A percentile compares a stretch with the other conserved stretches of the same genome.
phyloP scores from a whole-genome alignment of 805 yeast genomes.

The Yarrowia bubula region DNA sequence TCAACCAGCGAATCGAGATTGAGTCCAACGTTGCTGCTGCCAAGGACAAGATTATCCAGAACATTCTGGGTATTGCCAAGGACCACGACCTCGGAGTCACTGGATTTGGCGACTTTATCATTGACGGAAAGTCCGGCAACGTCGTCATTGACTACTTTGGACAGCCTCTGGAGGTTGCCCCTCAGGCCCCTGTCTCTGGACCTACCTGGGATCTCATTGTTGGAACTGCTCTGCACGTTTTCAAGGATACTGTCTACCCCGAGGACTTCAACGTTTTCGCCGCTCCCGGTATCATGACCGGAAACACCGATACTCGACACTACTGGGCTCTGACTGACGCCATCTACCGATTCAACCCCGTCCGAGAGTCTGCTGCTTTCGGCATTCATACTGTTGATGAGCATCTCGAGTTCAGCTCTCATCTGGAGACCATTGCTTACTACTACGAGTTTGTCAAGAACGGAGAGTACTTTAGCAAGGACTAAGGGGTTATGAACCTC shows the following conservation, averaged over 20 bases:
- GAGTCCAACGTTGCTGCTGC: conserved; percentile 52
- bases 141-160: conserved; percentile 18
- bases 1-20: conserved; percentile 65
- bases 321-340: conserved; percentile 60
- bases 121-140: conserved; percentile 33
- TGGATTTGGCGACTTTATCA: conserved; percentile 37
- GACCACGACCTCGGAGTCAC: conserved; percentile 51
- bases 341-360: conserved; percentile 61
- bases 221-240: conserved; percentile 59
- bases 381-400: conserved; percentile 64
- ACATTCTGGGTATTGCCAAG: conserved; percentile 46
- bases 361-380: conserved; percentile 34
- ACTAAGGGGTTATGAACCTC: background rate
- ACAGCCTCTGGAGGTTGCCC: conserved; percentile 49
- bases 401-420: conserved; percentile 50
- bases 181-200: conserved; percentile 43
- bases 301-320: conserved; percentile 65
- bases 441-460: conserved; percentile 38
- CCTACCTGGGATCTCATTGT: conserved; percentile 52
- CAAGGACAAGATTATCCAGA: conserved; percentile 41
- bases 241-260: conserved; percentile 47
- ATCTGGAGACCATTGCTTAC: conserved; percentile 44
- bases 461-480: conserved; percentile 20
- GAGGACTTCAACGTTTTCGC: conserved; percentile 43
- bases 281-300: conserved; percentile 61